phyloP scores from a whole-genome alignment of 1,139 yeast genomes.

The Blastobotrys apis region DNA sequence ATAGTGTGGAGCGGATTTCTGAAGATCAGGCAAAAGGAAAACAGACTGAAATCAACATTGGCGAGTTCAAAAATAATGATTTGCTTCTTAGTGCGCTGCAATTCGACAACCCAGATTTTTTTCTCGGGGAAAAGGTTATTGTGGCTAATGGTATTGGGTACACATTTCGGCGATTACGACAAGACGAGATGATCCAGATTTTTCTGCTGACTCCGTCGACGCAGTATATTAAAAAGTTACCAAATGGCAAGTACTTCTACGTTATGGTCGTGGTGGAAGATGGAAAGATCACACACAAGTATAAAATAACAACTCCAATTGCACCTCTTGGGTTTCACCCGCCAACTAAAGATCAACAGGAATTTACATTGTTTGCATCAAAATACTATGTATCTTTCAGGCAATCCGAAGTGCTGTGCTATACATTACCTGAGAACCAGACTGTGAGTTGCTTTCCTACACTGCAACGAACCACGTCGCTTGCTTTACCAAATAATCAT shows the following conservation, averaged over 20 bases:
- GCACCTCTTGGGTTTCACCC: slow-evolving; percentile 1
- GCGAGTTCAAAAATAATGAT: slow-evolving; percentile 4
- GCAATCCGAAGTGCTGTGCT: slow-evolving; percentile 2
- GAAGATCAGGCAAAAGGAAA: not conserved
- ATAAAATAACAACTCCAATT: slow-evolving; percentile 5
- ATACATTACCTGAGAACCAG: slow-evolving; percentile 1
- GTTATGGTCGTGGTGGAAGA: slow-evolving; percentile 1
- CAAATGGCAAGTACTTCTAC: not conserved
- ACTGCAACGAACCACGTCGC: not conserved
- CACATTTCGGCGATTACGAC: slow-evolving; percentile 3
- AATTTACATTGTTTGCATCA: slow-evolving; percentile 5
- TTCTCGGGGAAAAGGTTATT: slow-evolving; percentile 3
- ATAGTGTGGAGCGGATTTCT: not conserved
- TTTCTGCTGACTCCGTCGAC: slow-evolving; percentile 2
- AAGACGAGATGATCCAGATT: not conserved
- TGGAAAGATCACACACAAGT: slow-evolving; percentile 6
- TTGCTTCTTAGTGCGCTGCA: slow-evolving; percentile 1
- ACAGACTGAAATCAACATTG: slow-evolving; percentile 1
- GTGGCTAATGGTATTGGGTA: not conserved
- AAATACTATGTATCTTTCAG: slow-evolving; percentile 4
- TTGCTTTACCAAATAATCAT: not conserved
- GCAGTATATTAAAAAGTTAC: not conserved
- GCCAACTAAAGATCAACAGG: not conserved
- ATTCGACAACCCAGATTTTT: slow-evolving; percentile 6
- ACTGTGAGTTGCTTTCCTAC: not conserved